Conservation (phyloP, 2,329 filamentous ascomycete genomes). For the Fusarium albosuccineum region DNA sequence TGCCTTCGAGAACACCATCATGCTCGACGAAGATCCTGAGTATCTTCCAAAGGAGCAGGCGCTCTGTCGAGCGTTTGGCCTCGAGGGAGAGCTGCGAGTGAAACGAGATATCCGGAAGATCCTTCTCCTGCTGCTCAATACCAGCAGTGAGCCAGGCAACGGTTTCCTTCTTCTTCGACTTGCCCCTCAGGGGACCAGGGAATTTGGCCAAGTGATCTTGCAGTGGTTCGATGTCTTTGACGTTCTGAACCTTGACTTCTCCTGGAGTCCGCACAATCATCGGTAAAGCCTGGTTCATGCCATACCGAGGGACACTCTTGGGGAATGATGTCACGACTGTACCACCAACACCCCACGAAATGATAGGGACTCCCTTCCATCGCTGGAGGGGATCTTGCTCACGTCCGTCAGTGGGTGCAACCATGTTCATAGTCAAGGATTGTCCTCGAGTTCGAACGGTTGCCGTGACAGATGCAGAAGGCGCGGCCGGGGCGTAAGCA, state of each 20-base stretch:
- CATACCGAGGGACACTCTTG: constrained; percentile 87
- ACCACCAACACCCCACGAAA: constrained; percentile 90
- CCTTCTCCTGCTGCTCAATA: constrained; percentile 79
- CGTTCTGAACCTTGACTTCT: constrained; percentile 81
- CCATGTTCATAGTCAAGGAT: constrained; percentile 69
- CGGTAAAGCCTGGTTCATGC: constrained; percentile 77
- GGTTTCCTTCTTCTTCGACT: constrained; percentile 96
- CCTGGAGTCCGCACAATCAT: constrained; percentile 87
- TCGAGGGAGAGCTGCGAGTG: constrained; percentile 66
- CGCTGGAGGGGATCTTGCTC: constrained; percentile 84
- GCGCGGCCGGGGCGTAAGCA: constrained; percentile 40
- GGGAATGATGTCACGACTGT: constrained; percentile 87
- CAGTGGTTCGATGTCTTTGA: constrained; percentile 79
- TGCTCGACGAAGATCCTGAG: constrained; percentile 85
- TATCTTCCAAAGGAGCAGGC: constrained; percentile 88
- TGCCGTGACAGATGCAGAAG: constrained; percentile 13
- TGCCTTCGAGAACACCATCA: constrained; percentile 85
- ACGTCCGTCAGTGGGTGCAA: constrained; percentile 74
- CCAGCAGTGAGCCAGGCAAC: constrained; percentile 82
- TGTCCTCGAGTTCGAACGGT: constrained; percentile 62
- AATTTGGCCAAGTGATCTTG: constrained; percentile 82
- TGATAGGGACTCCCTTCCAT: constrained; percentile 90
- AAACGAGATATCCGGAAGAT: constrained; percentile 62
- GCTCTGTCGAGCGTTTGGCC: constrained; percentile 82
- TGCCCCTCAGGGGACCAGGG: constrained; percentile 88